A percentile compares a stretch with the other conserved stretches of the same genome.
These are phyloP conservation scores for Phytophthora pseudosyringae DNA, from an alignment of 352 stramenopile genomes.

Conservation along the genomic window DNA sequence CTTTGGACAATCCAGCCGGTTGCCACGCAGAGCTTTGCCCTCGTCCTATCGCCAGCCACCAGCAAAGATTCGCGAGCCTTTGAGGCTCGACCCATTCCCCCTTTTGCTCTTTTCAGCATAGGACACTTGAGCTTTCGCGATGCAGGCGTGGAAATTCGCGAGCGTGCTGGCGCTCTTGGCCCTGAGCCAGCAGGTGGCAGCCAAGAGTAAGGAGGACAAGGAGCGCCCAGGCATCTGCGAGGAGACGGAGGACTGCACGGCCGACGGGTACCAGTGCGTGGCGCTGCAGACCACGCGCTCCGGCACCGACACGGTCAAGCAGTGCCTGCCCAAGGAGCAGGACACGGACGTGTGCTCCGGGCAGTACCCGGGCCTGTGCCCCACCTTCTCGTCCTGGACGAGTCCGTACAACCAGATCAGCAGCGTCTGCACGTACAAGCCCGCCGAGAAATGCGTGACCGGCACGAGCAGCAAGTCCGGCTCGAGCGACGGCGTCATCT, in stretches of 20 bases:
- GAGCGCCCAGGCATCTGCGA: slow-evolving; percentile 62
- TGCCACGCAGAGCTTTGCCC: slow-evolving; percentile 22
- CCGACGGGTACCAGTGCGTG: slow-evolving; percentile 66
- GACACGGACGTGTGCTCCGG: slow-evolving; percentile 70
- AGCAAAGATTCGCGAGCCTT: slow-evolving; percentile 9
- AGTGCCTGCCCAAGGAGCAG: slow-evolving; percentile 71
- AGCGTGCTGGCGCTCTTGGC: slow-evolving; percentile 42
- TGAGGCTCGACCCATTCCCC: slow-evolving; percentile 28
- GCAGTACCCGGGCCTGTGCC: slow-evolving; percentile 67
- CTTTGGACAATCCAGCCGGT: slow-evolving; percentile 26
- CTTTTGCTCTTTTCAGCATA: slow-evolving; percentile 34
- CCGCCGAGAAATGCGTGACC: slow-evolving; percentile 66
- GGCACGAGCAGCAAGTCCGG: slow-evolving; percentile 54
- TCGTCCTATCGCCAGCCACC: slow-evolving; percentile 29
- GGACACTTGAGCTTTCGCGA: slow-evolving; percentile 31
- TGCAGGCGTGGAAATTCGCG: slow-evolving; percentile 51
- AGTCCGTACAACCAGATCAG: slow-evolving; percentile 77
- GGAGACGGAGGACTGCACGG: slow-evolving; percentile 59
- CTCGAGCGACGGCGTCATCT: slow-evolving; percentile 49
- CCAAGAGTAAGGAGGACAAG: slow-evolving; percentile 29
- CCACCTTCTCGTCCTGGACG: slow-evolving; percentile 72
- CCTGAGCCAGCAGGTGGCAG: slow-evolving; percentile 40
- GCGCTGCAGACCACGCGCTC: slow-evolving; percentile 72
- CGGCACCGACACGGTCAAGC: slow-evolving; percentile 67
- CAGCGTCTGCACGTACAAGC: slow-evolving; percentile 80